Evolutionary conservation across 2,329 filamentous ascomycete genomes (phyloP).

Genomic region (Aspergillus sp.): DNA sequence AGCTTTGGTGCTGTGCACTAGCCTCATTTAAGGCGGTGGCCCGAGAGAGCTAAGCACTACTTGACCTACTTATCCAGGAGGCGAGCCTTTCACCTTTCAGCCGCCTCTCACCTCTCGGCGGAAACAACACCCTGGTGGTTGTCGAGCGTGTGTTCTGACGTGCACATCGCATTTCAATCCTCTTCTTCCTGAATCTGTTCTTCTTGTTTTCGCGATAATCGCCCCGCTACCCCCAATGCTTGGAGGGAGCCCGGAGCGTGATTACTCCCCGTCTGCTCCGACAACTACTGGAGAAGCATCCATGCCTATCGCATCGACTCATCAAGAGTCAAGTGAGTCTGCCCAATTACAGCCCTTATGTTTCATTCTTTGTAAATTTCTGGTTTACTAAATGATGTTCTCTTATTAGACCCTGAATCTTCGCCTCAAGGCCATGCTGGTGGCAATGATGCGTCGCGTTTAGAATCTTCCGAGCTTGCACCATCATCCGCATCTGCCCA

Average conservation of each 20-base stretch:
- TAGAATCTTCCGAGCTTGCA: conserved; percentile 9
- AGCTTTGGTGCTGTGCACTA: conserved; percentile 19
- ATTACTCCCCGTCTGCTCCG: conserved; percentile 25
- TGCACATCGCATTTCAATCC: conserved; percentile 6
- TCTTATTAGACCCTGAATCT: conserved; percentile 20
- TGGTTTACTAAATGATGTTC: conserved; percentile 4
- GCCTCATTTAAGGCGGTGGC: conserved; percentile 20
- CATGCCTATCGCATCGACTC: conserved; percentile 28
- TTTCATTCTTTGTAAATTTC: neutral
- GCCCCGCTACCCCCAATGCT: conserved; percentile 27
- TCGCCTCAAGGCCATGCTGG: conserved; percentile 16
- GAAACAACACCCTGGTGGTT: conserved; percentile 15
- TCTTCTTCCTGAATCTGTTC: conserved; percentile 5
- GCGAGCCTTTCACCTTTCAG: conserved; percentile 13
- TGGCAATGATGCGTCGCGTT: conserved; percentile 16
- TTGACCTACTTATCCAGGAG: conserved; percentile 18
- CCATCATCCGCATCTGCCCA: conserved; percentile 12
- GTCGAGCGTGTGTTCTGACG: conserved; percentile 6
- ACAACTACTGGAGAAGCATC: conserved; percentile 24
- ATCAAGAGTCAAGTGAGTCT: conserved; percentile 24
- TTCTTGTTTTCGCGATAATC: conserved; percentile 10
- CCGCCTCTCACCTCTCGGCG: conserved; percentile 13
- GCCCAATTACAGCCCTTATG: neutral
- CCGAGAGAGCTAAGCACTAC: conserved; percentile 17
- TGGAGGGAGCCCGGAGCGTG: conserved; percentile 28